phyloP scores from a whole-genome alignment of 106 monocot species.

The Triglochin maritima region DNA sequence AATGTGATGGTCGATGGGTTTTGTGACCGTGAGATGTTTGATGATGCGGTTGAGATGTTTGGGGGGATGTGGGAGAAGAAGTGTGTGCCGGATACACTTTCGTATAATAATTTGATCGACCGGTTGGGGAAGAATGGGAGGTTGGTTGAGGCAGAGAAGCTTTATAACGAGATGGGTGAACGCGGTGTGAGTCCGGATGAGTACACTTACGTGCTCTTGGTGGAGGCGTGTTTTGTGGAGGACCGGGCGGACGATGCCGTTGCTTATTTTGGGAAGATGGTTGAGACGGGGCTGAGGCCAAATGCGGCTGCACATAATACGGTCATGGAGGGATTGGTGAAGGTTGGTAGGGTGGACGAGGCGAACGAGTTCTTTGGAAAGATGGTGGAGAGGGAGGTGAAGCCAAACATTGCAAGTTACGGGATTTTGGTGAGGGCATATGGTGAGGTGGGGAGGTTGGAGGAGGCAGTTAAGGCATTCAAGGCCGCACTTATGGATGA shows the following conservation, averaged over 20 bases:
- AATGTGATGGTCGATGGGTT: slow-evolving; percentile 89
- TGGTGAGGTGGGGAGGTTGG: slow-evolving; percentile 34
- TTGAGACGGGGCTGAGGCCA: slow-evolving; percentile 53
- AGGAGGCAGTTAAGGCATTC: slow-evolving; percentile 52
- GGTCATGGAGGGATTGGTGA: slow-evolving; percentile 54
- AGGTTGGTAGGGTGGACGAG: slow-evolving; percentile 46
- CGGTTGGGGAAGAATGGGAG: slow-evolving; percentile 51
- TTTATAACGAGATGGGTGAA: slow-evolving; percentile 70
- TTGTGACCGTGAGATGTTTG: slow-evolving; percentile 43
- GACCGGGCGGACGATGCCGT: slow-evolving; percentile 56
- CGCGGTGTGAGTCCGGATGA: slow-evolving; percentile 57
- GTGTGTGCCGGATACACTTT: slow-evolving; percentile 52
- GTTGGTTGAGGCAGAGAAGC: slow-evolving; percentile 44
- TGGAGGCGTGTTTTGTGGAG: slow-evolving; percentile 59
- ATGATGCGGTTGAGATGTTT: slow-evolving; percentile 61
- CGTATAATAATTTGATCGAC: slow-evolving; percentile 84
- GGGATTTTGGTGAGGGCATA: slow-evolving; percentile 49
- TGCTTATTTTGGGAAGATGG: slow-evolving; percentile 69
- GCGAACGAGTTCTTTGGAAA: slow-evolving; percentile 56
- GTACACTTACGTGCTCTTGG: slow-evolving; percentile 67
- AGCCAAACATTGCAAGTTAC: slow-evolving; percentile 59
- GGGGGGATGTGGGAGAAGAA: slow-evolving; percentile 64
- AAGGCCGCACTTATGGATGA: slow-evolving; percentile 71
- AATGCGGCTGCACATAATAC: slow-evolving; percentile 71
- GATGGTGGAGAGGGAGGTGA: slow-evolving; percentile 75